Base-by-base conservation (phyloP, 345 rosid species). In the Ricinus communis region DNA sequence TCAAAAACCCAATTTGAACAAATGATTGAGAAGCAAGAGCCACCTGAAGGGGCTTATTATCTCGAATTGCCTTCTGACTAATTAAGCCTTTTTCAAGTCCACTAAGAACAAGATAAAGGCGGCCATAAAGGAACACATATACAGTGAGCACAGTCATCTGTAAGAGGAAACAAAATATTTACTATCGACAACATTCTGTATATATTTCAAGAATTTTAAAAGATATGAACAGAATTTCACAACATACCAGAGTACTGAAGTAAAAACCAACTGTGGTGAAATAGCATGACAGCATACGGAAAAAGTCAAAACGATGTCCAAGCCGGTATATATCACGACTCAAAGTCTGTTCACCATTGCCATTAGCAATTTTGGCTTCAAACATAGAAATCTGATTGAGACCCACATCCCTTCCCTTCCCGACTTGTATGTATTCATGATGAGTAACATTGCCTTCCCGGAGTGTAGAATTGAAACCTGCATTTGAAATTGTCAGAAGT, bases 381-480 rank as follows among this genome's bases (percentile, higher is more conserved):
- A 96, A 96, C 96, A 93, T 87, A n/a, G 99, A 96, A 72, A 96
- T 96, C 81, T 96, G 98, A 74, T 96, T 96, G 51, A 96, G 90
- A n/a, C 99, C 98, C 76, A 96, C 99, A 81, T 93, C 98, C 78
- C 99, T 91, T 45, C 98, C 99, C 82, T 96, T 96, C 57, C 99
- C 99, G 54, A 96, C 99, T 87, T 96, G 99, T 81, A 91, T 93
- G 79, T 96, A 96, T 60, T 96, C 99, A 60, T 96, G 99, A 86
- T 96, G 99, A 38, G 99, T 96, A 59, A 96, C 96, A 86, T 96
- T 96, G 73, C 99, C 99, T 87, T 93, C 95, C 47, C 99, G 99
- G 49, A 96, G 99, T 11, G 99, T 96, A 64, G 99, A 93, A 79
- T 93, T 93, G 85, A 91, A 96, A 53, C 99, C 99, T 96, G 82